Evolutionary conservation across 345 rosid genomes (phyloP).

Genomic region (Pseudoturritis turrita): DNA sequence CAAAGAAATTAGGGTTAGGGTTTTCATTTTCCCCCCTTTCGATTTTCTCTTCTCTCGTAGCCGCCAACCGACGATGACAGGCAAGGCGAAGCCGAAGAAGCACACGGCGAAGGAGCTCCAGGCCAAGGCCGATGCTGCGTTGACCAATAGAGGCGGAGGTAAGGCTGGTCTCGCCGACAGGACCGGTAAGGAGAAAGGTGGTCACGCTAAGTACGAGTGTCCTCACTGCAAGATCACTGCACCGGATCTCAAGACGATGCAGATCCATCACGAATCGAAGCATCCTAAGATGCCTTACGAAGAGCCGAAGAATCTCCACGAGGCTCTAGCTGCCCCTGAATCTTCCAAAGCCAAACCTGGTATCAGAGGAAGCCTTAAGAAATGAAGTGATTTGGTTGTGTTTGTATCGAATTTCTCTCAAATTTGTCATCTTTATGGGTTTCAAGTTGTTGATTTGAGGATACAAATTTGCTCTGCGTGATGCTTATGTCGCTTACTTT

Average conservation of each 20-base stretch:
- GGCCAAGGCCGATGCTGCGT: conserved; percentile 83
- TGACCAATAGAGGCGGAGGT: conserved; percentile 94
- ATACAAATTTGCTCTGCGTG: conserved; percentile 8
- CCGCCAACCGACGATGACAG: conserved; percentile 56
- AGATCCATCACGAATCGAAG: conserved; percentile 91
- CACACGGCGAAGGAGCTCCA: conserved; percentile 98
- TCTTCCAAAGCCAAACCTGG: conserved; percentile 45
- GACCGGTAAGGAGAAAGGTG: conserved; percentile 72
- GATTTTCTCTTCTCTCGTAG: background rate
- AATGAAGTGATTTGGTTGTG: conserved; percentile 22
- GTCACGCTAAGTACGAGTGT: conserved; percentile 92
- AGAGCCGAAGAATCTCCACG: conserved; percentile 68
- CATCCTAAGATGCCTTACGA: conserved; percentile 84
- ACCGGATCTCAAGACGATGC: conserved; percentile 86
- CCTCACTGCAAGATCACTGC: conserved; percentile 81
- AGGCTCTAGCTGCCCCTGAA: conserved; percentile 30
- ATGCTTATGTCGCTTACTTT: conserved; percentile 8
- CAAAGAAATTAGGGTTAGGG: conserved; percentile 30
- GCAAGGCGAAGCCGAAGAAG: conserved; percentile 99
- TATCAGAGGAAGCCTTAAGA: conserved; percentile 55
- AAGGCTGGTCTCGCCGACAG: conserved; percentile 82
- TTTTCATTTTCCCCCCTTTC: background rate
- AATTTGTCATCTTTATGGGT: conserved; percentile 4
- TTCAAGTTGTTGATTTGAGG: conserved; percentile 13
- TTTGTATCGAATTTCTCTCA: background rate